Base-by-base conservation (phyloP, 2,329 filamentous ascomycete genomes). In the Fusarium sp. region DNA sequence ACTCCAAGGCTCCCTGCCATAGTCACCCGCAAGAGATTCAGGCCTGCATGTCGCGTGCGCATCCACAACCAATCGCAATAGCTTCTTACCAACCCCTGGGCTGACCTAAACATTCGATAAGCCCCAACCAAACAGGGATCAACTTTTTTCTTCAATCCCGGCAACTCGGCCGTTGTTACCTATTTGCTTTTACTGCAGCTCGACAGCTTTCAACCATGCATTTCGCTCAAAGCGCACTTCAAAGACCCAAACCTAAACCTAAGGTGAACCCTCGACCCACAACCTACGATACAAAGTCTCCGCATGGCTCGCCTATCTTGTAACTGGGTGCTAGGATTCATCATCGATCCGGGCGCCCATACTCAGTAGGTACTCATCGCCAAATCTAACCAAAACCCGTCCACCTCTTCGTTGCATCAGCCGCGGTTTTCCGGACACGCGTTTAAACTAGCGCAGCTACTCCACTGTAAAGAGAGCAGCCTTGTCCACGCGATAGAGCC, bases 61-160 rank as follows among this genome's bases (percentile, higher is more conserved):
- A 34, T 52, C 17, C 13, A 22, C 38, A 44, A n/a, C 68, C 68
- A 71, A 70, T 70, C 48, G 54, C 48, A 40, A 57, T 40, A 51
- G 40, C 20, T 34, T 15, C 24, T 45, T 42, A 42, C 17, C 34
- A 68, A 43, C 54, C 58, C 67, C 58, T 65, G 58, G 20, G 40
- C 39, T 60, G 53, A 49, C 53, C 63, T 60, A 46, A 70, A 68
- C 67, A 70, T 70, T 68, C 58, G 22, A 71, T 68, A 52, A 64
- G 50, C 57, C 58, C 66, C 51, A 56, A 51, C 40, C 18, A 18
- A 55, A 40, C 68, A 71, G 46, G 63, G 58, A 55, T 64, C 31
- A 38, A 55, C 18, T 38, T 58, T 17, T 42, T 51, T 55, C 42
- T 40, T 52, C 45, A 53, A 49, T 53, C 45, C 46, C 43, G 44